Evolutionary conservation across 139 green algal genomes (phyloP).

Genomic region (Yamagishiella unicocca): DNA sequence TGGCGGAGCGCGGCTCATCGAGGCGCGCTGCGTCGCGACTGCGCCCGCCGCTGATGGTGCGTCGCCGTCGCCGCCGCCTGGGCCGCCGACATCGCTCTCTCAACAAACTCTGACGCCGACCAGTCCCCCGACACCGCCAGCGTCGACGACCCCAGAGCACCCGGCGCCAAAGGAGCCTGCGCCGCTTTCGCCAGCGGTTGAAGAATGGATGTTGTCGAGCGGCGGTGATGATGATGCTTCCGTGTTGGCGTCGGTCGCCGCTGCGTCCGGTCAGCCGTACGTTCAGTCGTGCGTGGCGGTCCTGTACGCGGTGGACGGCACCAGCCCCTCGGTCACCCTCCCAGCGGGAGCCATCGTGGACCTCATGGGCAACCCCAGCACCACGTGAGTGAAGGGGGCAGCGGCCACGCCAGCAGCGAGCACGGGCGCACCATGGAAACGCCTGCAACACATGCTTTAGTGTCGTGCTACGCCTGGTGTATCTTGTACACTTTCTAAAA

Average conservation of each 20-base stretch:
- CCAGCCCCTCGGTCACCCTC: not conserved
- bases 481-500: no score
- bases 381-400: not conserved
- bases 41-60: no score
- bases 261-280: not conserved
- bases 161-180: no score
- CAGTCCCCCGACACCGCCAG: no score
- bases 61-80: no score
- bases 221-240: no score
- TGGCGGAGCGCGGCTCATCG: not conserved
- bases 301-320: not conserved
- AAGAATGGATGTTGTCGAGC: not conserved
- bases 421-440: no score
- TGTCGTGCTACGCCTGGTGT: no score
- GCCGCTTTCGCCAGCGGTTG: not conserved
- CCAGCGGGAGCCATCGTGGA: not conserved
- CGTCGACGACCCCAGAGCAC: no score
- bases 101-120: no score
- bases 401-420: not conserved
- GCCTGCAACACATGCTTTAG: no score
- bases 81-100: no score
- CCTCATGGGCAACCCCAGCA: not conserved
- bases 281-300: slow-evolving; percentile 21
- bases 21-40: not conserved
- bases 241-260: not conserved